Evolutionary conservation across 345 rosid genomes (phyloP), one percentile per base, ranked within the genome.

Genomic region (Pugionium dolabratum): DNA sequence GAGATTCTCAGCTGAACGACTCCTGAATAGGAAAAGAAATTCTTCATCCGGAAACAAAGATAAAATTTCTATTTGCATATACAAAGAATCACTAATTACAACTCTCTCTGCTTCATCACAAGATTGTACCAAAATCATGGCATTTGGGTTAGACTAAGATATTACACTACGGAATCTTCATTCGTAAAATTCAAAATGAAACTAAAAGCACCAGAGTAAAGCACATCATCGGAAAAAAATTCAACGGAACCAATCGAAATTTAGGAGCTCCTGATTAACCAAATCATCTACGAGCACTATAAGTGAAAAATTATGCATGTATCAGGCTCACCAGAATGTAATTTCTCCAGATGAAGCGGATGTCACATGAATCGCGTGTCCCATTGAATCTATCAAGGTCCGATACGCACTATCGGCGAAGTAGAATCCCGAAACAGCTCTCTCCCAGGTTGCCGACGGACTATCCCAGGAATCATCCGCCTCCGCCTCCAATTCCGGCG

Each of bases 281-380:
- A 47, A 31, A 49, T 2, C 45, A 73, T 52, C 46, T 41, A 55
- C 10, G 54, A 34, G 2, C 33, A 27, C 35, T 18, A 18, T 42
- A 59, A 7, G 34, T 18, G 28, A 62, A 59, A 6, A 4, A 36
- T 36, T 6, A 31, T 46, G 31, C 6, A 43, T 9, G 33, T 27
- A 41, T n/a, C 26, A 70, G 3, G 9, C 61, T 26, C 59, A 88
- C 98, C 98, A 91, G 63, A 76, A 91, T 2, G 77, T 62, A 55
- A 91, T 86, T 40, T 79, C 83, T 42, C 84, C 86, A 9, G 89
- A 66, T 2, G 80, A 70, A 58, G 85, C 81, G 4, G 75, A 56
- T 54, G 84, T 81, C 0, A 92, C 91, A 32, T 83, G 79, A 76
- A 89, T 78, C 25, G 98, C 96, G 9, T 82, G 87, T 2, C 96